Evolutionary conservation across 2,329 filamentous ascomycete species (phyloP).

Genomic region (Ophiocordyceps robertsii): DNA sequence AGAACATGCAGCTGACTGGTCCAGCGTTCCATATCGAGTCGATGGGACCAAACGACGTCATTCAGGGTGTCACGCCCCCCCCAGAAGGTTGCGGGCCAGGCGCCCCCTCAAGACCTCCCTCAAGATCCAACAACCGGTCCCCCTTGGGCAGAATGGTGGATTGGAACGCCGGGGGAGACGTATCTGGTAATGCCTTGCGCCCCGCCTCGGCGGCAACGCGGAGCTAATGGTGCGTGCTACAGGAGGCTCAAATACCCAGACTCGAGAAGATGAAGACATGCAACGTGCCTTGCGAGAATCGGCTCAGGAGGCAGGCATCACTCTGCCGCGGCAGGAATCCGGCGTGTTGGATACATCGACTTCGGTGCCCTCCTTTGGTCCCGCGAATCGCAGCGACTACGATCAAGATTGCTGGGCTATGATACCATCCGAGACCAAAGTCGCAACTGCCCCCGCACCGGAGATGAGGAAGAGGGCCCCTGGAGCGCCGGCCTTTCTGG

Average conservation of each 20-base stretch:
- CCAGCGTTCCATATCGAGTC: conserved; percentile 44
- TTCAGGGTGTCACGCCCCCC: conserved; percentile 29
- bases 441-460: conserved; percentile 14
- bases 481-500: conserved; percentile 37
- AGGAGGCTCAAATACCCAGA: conserved; percentile 22
- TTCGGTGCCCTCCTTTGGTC: conserved; percentile 39
- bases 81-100: conserved; percentile 25
- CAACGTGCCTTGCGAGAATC: conserved; percentile 43
- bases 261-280: conserved; percentile 41
- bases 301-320: conserved; percentile 34
- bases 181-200: conserved; percentile 22
- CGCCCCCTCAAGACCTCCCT: conserved; percentile 49
- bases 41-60: conserved; percentile 28
- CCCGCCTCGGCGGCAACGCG: background rate
- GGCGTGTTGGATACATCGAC: conserved; percentile 30
- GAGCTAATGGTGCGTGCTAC: conserved; percentile 1
- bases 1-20: conserved; percentile 7
- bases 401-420: conserved; percentile 45
- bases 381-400: conserved; percentile 42
- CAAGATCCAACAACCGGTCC: conserved; percentile 42
- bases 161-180: conserved; percentile 25
- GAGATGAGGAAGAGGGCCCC: conserved; percentile 27
- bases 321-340: conserved; percentile 31
- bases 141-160: conserved; percentile 39
- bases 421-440: conserved; percentile 26